Conservation (phyloP, 257 asterid genomes). For the Knoxia roxburghii region DNA sequence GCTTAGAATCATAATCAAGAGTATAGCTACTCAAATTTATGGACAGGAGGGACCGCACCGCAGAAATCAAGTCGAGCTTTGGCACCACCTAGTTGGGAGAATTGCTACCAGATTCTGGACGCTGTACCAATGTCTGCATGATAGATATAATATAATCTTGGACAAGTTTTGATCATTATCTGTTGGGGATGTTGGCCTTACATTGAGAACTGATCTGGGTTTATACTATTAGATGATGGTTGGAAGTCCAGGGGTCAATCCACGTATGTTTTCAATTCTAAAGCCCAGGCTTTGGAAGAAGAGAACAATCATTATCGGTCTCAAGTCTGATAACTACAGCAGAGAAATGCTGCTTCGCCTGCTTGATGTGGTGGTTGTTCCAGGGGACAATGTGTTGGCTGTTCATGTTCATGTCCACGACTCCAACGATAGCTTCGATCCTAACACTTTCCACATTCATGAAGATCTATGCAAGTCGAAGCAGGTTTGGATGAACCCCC, state of each 20-base stretch:
- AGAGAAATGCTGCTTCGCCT: conserved; percentile 67
- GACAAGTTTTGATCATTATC: background rate
- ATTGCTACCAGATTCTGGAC: background rate
- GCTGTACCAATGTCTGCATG: background rate
- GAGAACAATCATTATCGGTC: conserved; percentile 52
- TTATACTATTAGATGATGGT: conserved; percentile 26
- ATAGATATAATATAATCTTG: background rate
- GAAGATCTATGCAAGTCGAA: conserved; percentile 46
- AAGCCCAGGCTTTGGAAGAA: conserved; percentile 28
- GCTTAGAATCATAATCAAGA: conserved; percentile 9
- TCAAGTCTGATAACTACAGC: conserved; percentile 61
- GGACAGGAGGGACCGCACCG: conserved; percentile 11
- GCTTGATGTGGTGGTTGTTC: conserved; percentile 30
- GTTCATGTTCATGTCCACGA: conserved; percentile 71
- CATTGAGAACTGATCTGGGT: conserved; percentile 8
- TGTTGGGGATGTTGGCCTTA: conserved; percentile 9
- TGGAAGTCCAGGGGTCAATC: conserved; percentile 26
- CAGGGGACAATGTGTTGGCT: conserved; percentile 57
- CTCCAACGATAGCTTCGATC: conserved; percentile 48
- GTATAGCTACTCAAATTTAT: conserved; percentile 20
- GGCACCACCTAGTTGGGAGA: background rate
- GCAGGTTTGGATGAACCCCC: conserved; percentile 20
- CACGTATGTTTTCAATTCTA: conserved; percentile 34
- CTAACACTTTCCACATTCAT: conserved; percentile 48
- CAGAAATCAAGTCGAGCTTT: background rate